Conservation (phyloP, 805 yeast genomes). For the Barnettozyma californica region DNA sequence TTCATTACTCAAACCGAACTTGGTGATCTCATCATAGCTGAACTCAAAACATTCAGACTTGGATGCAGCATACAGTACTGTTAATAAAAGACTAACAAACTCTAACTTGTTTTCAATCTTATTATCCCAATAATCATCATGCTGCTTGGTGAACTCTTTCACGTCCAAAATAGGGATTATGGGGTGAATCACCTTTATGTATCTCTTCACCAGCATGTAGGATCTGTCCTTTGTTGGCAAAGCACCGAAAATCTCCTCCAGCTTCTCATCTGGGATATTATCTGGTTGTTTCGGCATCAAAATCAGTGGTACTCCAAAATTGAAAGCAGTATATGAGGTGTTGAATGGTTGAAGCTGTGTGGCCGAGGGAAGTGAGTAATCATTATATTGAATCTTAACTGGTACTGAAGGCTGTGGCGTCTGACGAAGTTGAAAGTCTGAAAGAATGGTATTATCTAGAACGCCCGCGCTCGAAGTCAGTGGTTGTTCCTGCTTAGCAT, state of each 20-base stretch:
- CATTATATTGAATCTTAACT: conserved; percentile 12
- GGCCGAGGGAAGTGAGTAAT: conserved; percentile 10
- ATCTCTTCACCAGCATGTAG: conserved; percentile 42
- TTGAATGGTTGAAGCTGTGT: conserved; percentile 11
- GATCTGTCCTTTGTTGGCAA: conserved; percentile 43
- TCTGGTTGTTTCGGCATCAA: conserved; percentile 22
- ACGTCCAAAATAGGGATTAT: conserved; percentile 49
- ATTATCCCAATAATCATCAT: conserved; percentile 45
- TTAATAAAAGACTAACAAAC: conserved; percentile 45
- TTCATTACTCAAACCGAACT: conserved; percentile 33
- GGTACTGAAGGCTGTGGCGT: conserved; percentile 17
- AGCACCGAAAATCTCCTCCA: conserved; percentile 33
- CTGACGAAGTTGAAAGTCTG: conserved; percentile 20
- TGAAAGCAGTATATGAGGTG: conserved; percentile 15
- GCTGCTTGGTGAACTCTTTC: conserved; percentile 37
- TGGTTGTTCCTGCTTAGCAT: conserved; percentile 1
- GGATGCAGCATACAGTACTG: conserved; percentile 52
- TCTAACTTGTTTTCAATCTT: conserved; percentile 30
- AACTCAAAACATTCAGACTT: conserved; percentile 56
- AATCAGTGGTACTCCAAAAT: conserved; percentile 22
- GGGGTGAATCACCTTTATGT: conserved; percentile 48
- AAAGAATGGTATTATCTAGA: conserved; percentile 18
- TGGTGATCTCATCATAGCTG: conserved; percentile 34
- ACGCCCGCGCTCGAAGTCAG: not conserved
- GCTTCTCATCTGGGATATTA: conserved; percentile 22